Evolutionary conservation across 805 yeast species (phyloP).

Genomic region (Nadsonia fulvescens): DNA sequence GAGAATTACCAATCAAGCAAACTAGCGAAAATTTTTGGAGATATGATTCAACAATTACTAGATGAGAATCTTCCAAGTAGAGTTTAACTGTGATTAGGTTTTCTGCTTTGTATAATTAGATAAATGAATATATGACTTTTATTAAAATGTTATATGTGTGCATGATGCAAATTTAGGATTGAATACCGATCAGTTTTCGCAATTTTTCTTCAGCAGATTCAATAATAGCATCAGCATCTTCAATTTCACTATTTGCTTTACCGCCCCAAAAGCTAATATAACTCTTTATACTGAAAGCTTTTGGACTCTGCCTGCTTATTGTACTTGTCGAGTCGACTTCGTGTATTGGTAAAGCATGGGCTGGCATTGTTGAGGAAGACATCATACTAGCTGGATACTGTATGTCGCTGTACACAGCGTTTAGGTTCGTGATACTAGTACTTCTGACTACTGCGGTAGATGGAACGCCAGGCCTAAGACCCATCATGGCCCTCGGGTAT

Average conservation of each 20-base stretch:
- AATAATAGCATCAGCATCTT: no score
- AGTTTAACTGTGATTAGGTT: slow-evolving; percentile 2
- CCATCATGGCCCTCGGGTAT: no score
- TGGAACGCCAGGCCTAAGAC: no score
- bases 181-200: slow-evolving; percentile 2
- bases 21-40: slow-evolving; percentile 26
- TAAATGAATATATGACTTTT: background rate
- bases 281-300: background rate
- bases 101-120: no score
- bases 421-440: no score
- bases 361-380: no score
- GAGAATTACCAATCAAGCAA: slow-evolving; percentile 17
- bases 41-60: slow-evolving; percentile 25
- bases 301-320: background rate
- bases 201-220: slow-evolving; percentile 2
- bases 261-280: background rate
- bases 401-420: no score
- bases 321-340: background rate
- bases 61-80: slow-evolving; percentile 7
- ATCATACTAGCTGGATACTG: no score
- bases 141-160: background rate
- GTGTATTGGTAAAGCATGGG: background rate
- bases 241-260: slow-evolving; percentile 1
- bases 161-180: background rate
- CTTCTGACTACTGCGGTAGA: no score